These are phyloP conservation scores for Magnolia sinica DNA, from an alignment of 164 flowering plant genomes.

Conservation along the genomic window DNA sequence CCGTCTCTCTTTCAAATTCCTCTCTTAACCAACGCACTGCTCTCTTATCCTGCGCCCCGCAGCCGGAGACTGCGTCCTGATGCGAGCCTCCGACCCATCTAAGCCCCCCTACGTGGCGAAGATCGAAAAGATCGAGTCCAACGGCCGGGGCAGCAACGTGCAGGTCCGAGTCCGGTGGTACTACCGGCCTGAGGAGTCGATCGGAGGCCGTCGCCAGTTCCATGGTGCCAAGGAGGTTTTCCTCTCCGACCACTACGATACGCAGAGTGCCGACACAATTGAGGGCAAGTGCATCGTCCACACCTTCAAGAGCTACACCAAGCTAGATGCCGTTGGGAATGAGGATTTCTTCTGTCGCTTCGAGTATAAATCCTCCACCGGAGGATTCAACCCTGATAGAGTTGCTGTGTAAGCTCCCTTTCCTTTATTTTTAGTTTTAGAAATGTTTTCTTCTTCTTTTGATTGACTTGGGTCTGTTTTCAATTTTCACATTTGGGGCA, in stretches of 20 bases:
- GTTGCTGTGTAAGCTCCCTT: slow-evolving; percentile 50
- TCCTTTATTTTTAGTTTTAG: not conserved
- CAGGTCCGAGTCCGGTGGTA: slow-evolving; percentile 63
- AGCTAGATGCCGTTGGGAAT: slow-evolving; percentile 55
- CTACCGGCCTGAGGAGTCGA: slow-evolving; percentile 63
- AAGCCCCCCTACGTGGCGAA: slow-evolving; percentile 61
- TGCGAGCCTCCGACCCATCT: slow-evolving; percentile 52
- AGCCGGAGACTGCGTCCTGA: slow-evolving; percentile 62
- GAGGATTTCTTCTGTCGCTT: slow-evolving; percentile 64
- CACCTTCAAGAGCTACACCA: slow-evolving; percentile 55
- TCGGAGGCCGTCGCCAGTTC: slow-evolving; percentile 61
- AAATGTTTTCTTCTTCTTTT: not conserved
- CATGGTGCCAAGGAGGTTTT: slow-evolving; percentile 66
- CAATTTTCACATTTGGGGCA: not conserved
- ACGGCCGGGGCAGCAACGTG: slow-evolving; percentile 37
- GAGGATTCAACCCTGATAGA: slow-evolving; percentile 55
- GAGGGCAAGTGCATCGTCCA: slow-evolving; percentile 66
- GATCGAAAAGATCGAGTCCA: slow-evolving; percentile 55
- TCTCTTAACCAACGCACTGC: not conserved
- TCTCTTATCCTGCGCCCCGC: slow-evolving; percentile 6
- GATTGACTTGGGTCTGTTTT: no score
- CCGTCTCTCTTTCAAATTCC: not conserved
- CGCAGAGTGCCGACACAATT: slow-evolving; percentile 66
- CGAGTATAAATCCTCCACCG: slow-evolving; percentile 64
- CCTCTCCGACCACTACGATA: slow-evolving; percentile 56